Base-by-base conservation (phyloP, 164 flowering plant species). In the Magnolia sinica region DNA sequence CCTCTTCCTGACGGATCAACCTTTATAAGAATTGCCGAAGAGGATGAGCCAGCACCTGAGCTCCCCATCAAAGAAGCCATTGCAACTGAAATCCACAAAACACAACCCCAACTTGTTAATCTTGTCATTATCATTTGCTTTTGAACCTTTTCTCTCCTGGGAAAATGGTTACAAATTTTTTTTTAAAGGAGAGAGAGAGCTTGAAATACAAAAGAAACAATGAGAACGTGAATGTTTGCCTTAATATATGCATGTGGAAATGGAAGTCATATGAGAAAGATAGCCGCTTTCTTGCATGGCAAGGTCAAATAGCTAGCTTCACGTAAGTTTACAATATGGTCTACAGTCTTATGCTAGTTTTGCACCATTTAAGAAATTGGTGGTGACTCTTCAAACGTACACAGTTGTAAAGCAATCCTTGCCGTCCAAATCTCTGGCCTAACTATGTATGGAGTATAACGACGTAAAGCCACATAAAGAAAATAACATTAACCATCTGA, bases 1-100 rank as follows among this genome's bases (percentile, higher is more conserved):
- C 93, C 95, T 4, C 80, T 78, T 4, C 97, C 97, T 0, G 93
- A 85, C 20, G 83, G 92, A 82, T 92, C 95, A 4, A 92, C 95
- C 75, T 81, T 72, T 11, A 92, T 74, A 16, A 90, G 89, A 75
- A 84, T 14, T 0, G 93, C 90, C 0, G 87, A 79, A 0, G 91
- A 85, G 74, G 78, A 75, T 50, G 84, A 79, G 7, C 29, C 67
- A 1, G 84, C 65, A 73, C 68, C 8, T 8, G 68, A 63, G 1
- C 64, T 73, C 10, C 74, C 70, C 4, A 74, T 13, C 5, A 83
- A 64, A 50, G 68, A 10, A 74, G 79, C 85, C 79, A 82, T 59
- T 16, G 22, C 73, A 24, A 76, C 20, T 22, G 19, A 4, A 64
- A 50, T 16, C 64, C 22, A 49, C 19, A 50, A 67, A 51, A 68